Conservation (phyloP, 2,329 filamentous ascomycete genomes). For the Helotiales sp. region DNA sequence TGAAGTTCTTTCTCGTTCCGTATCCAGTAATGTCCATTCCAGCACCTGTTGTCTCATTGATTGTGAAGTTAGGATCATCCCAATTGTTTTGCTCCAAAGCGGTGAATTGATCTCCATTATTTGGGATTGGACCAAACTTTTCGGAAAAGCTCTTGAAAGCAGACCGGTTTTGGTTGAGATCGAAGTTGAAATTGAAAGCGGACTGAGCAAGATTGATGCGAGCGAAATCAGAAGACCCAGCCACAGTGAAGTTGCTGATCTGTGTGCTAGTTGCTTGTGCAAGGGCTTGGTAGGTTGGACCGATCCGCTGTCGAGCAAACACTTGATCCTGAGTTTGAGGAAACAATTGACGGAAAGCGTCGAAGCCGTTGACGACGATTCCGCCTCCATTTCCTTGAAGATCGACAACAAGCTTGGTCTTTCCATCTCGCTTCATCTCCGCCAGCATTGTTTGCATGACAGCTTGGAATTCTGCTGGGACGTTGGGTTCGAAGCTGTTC, state of each 20-base stretch:
- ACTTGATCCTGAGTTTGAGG: background rate
- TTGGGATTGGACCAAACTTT: background rate
- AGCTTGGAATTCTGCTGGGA: background rate
- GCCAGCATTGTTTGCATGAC: background rate
- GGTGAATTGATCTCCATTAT: background rate
- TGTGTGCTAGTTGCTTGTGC: background rate
- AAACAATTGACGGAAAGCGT: background rate
- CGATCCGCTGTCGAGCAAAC: background rate
- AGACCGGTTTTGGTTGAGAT: background rate
- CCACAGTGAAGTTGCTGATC: background rate
- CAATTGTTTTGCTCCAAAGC: background rate
- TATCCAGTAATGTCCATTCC: background rate
- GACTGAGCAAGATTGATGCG: background rate
- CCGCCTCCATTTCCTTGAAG: background rate
- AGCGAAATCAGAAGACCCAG: background rate
- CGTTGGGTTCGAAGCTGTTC: background rate
- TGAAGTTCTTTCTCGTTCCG: background rate
- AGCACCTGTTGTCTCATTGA: background rate
- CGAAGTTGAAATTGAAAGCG: background rate
- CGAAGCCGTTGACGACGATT: background rate
- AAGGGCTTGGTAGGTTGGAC: background rate
- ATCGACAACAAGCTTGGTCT: background rate
- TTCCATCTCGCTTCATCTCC: background rate
- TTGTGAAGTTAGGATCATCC: background rate
- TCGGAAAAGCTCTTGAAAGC: background rate